Conservation (phyloP, 208 protist genomes). For the Trypanosoma boissoni region DNA sequence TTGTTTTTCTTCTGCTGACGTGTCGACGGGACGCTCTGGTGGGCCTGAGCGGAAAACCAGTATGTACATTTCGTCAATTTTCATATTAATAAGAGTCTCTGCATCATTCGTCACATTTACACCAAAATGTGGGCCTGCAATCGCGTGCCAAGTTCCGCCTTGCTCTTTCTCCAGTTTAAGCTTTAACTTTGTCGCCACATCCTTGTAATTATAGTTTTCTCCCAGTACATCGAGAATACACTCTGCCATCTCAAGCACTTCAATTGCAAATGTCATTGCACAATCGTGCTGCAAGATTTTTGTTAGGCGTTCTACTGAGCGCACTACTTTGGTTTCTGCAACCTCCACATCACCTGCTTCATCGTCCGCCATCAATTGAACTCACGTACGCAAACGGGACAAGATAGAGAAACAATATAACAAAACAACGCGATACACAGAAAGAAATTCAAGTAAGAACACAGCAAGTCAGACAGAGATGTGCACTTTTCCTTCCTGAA, state of each 20-base stretch:
- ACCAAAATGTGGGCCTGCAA: conserved; percentile 83
- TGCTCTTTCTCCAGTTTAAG: conserved; percentile 56
- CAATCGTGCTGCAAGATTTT: conserved; percentile 62
- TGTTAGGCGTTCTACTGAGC: conserved; percentile 31
- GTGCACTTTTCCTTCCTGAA: too few relatives aligned
- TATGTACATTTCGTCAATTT: conserved; percentile 69
- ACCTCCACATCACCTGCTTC: neutral
- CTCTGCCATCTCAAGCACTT: conserved; percentile 70
- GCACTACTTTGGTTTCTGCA: too few relatives aligned
- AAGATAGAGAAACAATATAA: too few relatives aligned
- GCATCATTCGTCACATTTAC: conserved; percentile 85
- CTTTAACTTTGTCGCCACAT: conserved; percentile 68
- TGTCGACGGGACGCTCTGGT: conserved; percentile 49
- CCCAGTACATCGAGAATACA: conserved; percentile 48
- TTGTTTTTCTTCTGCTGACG: conserved; percentile 3
- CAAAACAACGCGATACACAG: too few relatives aligned
- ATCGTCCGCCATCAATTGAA: too few relatives aligned
- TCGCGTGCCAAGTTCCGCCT: conserved; percentile 81
- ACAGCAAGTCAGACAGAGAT: too few relatives aligned
- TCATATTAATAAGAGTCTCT: conserved; percentile 81
- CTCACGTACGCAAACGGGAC: too few relatives aligned
- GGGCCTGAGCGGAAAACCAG: conserved; percentile 79
- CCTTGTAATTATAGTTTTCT: conserved; percentile 57
- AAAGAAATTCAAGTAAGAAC: too few relatives aligned
- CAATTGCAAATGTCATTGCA: conserved; percentile 39